Base-by-base conservation (phyloP, 805 yeast genomes). In the Zygosaccharomyces kombuchaensis region DNA sequence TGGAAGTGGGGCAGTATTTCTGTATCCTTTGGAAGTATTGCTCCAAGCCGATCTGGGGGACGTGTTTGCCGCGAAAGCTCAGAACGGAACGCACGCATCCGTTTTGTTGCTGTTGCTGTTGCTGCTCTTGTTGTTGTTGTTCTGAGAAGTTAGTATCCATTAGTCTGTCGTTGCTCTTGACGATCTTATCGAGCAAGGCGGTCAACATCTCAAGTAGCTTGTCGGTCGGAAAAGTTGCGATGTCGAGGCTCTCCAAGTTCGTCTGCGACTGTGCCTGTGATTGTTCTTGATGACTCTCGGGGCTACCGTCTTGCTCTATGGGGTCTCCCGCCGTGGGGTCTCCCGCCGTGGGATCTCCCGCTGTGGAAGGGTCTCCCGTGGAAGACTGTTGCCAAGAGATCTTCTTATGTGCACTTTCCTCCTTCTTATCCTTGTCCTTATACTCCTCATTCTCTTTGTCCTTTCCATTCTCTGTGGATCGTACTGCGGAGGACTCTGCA, bases 1-100 rank as follows among this genome's bases (percentile, higher is more conserved):
- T 91, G 2, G 99, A 90, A n/a, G 93, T 93, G 0, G 99, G 98
- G 65, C 99, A 93, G 68, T 93, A 93, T 67, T 91, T 91, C 63
- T 91, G 78, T 23, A 93, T 91, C 60, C 99, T 80, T 35, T 87
- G 78, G 48, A 93, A 74, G 63, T 93, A 93, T 16, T 95, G 93
- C 58, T 88, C 89, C 39, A 93, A 75, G 9, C 90, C 80, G 44
- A 93, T 93, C n/a, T 95, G 96, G 1, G 99, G 99, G 8, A 93
- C 83, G 61, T 91, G 95, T 47, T 95, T 82, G 13, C 99, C 99
- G 65, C 89, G 96, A 65, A 93, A 93, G 37, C 96, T 93, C 46
- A 91, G 70, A 3, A 91, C 87, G 49, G 63, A 54, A 25, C 53
- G 44, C 19, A 52, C 27, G 17, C 46, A 43, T 13, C 5, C 32